phyloP scores from a whole-genome alignment of 202 grass and related monocot species.

The Elaeis oleifera region DNA sequence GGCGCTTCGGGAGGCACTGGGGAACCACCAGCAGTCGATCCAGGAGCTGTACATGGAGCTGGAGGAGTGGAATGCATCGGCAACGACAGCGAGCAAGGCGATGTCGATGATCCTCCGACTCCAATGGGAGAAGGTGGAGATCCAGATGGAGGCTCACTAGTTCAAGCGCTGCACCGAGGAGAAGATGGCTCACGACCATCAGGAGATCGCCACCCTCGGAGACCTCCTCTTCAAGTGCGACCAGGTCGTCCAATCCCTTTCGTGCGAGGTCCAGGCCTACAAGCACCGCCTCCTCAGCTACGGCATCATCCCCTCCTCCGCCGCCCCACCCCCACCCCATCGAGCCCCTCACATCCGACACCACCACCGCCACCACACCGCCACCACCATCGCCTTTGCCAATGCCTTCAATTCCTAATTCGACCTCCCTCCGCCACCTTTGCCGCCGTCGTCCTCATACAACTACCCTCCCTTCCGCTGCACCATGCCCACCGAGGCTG shows the following conservation, averaged over 20 bases:
- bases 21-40: conserved; percentile 20
- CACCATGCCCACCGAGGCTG: conserved; percentile 22
- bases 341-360: conserved; percentile 16
- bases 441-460: background rate
- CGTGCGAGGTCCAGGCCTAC: conserved; percentile 26
- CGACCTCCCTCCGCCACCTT: background rate
- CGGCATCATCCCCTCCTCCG: conserved; percentile 17
- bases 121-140: conserved; percentile 77
- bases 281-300: conserved; percentile 36
- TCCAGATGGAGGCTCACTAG: conserved; percentile 66
- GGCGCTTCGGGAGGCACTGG: conserved; percentile 17
- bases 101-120: conserved; percentile 89
- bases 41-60: conserved; percentile 46
- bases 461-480: conserved; percentile 14
- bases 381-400: no score
- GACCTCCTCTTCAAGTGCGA: conserved; percentile 39
- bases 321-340: conserved; percentile 6
- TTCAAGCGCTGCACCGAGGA: conserved; percentile 63
- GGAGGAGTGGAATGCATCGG: conserved; percentile 52
- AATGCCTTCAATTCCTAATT: no score
- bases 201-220: conserved; percentile 32
- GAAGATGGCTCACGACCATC: conserved; percentile 51
- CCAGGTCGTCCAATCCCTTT: conserved; percentile 24
- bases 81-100: conserved; percentile 55
- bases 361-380: background rate